A percentile compares a stretch with the other conserved stretches of the same genome.
phyloP scores from a whole-genome alignment of 1,284 basidiomycete species.

The Trichosporon sp. region DNA sequence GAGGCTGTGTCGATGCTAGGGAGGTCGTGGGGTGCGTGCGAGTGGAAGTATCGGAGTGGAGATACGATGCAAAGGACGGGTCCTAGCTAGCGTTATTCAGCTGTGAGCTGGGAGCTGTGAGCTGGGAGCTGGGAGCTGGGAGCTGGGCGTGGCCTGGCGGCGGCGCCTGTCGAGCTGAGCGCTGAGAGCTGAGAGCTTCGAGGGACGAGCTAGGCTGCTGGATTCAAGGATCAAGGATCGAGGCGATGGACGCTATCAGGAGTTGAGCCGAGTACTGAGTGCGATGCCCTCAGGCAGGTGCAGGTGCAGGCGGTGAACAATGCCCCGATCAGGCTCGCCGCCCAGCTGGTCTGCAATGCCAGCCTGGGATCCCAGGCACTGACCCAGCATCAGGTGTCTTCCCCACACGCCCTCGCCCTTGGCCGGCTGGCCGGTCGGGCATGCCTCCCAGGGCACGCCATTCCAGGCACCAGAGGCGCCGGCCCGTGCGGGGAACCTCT shows the following conservation, averaged over 20 bases:
- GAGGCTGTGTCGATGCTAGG: no score
- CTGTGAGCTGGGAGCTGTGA: background rate
- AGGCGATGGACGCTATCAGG: background rate
- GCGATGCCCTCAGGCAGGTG: background rate
- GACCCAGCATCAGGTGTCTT: background rate
- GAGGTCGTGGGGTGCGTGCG: no score
- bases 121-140: no score
- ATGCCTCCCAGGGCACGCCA: background rate
- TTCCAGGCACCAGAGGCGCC: background rate
- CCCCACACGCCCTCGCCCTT: background rate
- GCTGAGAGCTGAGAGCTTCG: background rate
- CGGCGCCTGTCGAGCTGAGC: no score
- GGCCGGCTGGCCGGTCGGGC: background rate
- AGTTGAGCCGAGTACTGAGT: no score
- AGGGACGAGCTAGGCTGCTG: no score
- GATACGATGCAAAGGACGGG: no score
- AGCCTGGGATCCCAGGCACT: background rate
- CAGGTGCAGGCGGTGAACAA: no score
- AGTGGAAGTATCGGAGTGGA: no score
- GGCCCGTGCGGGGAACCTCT: slow-evolving; percentile 3
- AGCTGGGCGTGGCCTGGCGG: no score
- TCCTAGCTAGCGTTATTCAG: background rate
- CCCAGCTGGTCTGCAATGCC: background rate
- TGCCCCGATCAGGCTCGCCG: background rate
- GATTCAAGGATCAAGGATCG: background rate